Evolutionary conservation across 768 basidiomycete species (phyloP), one percentile per base, ranked within the genome.

Genomic region (Bullera alba): DNA sequence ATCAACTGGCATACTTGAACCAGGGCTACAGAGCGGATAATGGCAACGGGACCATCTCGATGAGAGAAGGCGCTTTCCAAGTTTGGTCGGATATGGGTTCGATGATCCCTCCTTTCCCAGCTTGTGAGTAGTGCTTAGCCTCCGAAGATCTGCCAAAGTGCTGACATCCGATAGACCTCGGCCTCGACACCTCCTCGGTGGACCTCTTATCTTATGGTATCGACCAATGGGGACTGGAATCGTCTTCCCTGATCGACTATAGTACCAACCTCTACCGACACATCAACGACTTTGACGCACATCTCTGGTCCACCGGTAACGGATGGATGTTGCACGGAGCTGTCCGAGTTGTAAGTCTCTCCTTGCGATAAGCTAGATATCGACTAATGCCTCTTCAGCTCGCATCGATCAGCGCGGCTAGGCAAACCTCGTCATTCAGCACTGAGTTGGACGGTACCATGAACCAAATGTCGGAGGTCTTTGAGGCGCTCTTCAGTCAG

Each of bases 41-140:
- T 27, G 56, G 54, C 32, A 28, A 38, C 42, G 49, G 51, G 2
- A 58, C 57, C 16, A 43, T 54, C 30, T 50, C 48, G 16, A 43
- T 47, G 53, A 42, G 57, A 10, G 57, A 58, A 34, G 52, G 50
- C 10, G 34, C 51, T 29, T 58, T 58, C 41, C 51, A 58, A 30
- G 28, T 54, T 4, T 58, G 57, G 57, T 43, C 57, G 10, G 57
- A 58, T 49, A 46, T 47, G 50, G 57, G 53, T 4, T 54, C 29
- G 36, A 58, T 58, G 57, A 54, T 58, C 3, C 57, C 57, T 15
- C 57, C 57, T 44, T 42, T 54, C 36, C 42, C 43, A 37, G 53
- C 57, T 12, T 54, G 56, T 58, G 22, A 49, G 56, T 46, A 2
- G 16, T 26, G 16, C 2, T 7, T 14, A 6, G 22, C n/a, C 22